Evolutionary conservation across 2,329 filamentous ascomycete genomes (phyloP), one percentile per base, ranked within the genome.

Genomic region (Cladophialophora bantiana): DNA sequence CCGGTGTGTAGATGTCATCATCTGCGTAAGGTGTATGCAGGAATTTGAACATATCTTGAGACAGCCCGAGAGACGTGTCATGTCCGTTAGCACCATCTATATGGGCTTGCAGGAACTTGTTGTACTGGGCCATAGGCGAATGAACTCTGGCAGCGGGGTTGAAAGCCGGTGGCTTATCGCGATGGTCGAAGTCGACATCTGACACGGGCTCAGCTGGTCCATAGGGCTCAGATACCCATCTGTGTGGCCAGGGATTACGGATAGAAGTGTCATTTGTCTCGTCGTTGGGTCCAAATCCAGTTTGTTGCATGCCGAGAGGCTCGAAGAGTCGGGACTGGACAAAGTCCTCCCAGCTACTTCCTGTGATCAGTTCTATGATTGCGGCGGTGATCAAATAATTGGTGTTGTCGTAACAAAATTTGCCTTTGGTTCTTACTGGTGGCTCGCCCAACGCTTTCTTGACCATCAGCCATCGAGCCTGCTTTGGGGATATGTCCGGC

Each of bases 351-450:
- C n/a, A 34, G 18, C n/a, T 32, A 15, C 31, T 26, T 50, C 48
- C 48, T 7, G 12, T 40, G 6, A 31, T 18, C 9, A 36, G 10
- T 13, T 63, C 60, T 32, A 63, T 56, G 48, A 63, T 36, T 13
- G 40, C n/a, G 52, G 48, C 60, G n/a, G 60, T 52, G 45, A 63
- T 56, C n/a, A 63, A 26, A 36, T 55, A 63, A 18, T 63, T 63
- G 45, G 31, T 56, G 48, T 63, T 63, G 26, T 34, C 48, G 48
- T 63, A 63, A 32, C n/a, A 18, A 35, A 56, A 63, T n/a, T 20
- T 56, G 34, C 60, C 60, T 26, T 38, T 50, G 35, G 52, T 40
- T 38, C 20, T 15, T n/a, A 15, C 36, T 9, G 60, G 26, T 15
- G 60, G 31, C 18, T 35, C 10, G 18, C 9, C 13, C 12, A 63